Conservation (phyloP, 768 basidiomycete species). For the Tephrocybe sp. region DNA sequence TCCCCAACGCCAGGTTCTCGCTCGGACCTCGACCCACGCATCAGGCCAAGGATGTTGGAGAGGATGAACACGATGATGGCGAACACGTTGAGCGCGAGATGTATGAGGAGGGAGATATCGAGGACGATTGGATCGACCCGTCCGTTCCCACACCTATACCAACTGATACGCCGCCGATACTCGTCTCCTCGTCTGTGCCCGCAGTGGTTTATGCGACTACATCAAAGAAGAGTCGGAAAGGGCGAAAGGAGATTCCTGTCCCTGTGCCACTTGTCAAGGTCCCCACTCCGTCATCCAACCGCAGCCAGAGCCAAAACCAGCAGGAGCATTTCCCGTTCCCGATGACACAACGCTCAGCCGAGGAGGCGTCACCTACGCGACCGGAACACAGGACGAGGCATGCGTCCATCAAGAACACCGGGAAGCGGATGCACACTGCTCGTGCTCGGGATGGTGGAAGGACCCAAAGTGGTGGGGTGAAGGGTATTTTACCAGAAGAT, state of each 20-base stretch:
- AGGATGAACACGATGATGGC: constrained; percentile 28
- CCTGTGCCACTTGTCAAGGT: constrained; percentile 42
- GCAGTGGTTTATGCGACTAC: constrained; percentile 17
- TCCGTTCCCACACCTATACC: constrained; percentile 39
- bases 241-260: constrained; percentile 37
- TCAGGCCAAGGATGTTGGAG: constrained; percentile 24
- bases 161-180: constrained; percentile 9
- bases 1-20: constrained; percentile 46
- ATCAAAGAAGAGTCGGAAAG: constrained; percentile 33
- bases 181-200: constrained; percentile 5
- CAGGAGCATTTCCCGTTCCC: constrained; percentile 67
- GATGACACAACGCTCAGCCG: constrained; percentile 36
- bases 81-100: constrained; percentile 48
- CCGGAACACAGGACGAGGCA: constrained; percentile 19
- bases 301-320: constrained; percentile 5
- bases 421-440: constrained; percentile 66
- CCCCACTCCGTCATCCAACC: constrained; percentile 22
- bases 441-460: constrained; percentile 78
- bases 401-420: constrained; percentile 22
- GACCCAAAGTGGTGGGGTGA: constrained; percentile 86
- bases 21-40: constrained; percentile 24
- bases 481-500: constrained; percentile 57
- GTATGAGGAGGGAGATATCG: constrained; percentile 52
- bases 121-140: constrained; percentile 72
- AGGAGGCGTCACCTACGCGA: constrained; percentile 15